Evolutionary conservation across 75 land plant genomes (phyloP), one percentile per base, ranked within the genome.

Genomic region (Chamaecyparis obtusa): DNA sequence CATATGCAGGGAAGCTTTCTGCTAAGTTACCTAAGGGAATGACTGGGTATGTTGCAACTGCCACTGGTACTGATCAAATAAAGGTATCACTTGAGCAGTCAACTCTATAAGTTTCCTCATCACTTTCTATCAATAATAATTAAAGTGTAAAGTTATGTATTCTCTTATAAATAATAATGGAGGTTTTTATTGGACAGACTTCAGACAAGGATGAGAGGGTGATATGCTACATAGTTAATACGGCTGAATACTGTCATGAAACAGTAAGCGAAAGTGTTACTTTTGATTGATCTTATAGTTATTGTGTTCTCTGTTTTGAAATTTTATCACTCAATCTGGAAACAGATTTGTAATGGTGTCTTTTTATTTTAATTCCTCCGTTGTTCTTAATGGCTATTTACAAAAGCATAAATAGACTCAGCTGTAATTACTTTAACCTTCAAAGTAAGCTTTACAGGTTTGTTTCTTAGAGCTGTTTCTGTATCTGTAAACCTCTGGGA

Each of bases 211-310:
- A 98, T 89, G 99, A 98, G 86, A 93, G 96, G 72, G 92, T 98
- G 80, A 97, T 98, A 37, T 98, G 99, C 88, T 95, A 97, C 86
- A 98, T 98, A 83, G 97, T 98, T 1, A 98, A 97, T 84, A 97
- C 99, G 24, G 97, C 99, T 85, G 99, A 98, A 87, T 98, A 97
- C 86, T 98, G 99, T 87, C 99, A 98, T 87, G 94, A 95, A 89
- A 98, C 99, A 87, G 99, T 98, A 7, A 89, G 98, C 86, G 54
- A 15, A 43, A 30, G 56, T 56, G 27, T 55, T 60, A 1, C 36
- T 24, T 15, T 30, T 55, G 39, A 10, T 39, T 36, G 21, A 10
- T 39, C 82, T 44, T 41, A 5, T 44, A 44, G 46, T 44, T 44
- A 69, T 37, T 82, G 41, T 76, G 21, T 7, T 14, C 19, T 37